These are phyloP conservation scores for Botrytis elliptica DNA, from an alignment of 2,329 filamentous ascomycete genomes.

Conservation along the genomic window DNA sequence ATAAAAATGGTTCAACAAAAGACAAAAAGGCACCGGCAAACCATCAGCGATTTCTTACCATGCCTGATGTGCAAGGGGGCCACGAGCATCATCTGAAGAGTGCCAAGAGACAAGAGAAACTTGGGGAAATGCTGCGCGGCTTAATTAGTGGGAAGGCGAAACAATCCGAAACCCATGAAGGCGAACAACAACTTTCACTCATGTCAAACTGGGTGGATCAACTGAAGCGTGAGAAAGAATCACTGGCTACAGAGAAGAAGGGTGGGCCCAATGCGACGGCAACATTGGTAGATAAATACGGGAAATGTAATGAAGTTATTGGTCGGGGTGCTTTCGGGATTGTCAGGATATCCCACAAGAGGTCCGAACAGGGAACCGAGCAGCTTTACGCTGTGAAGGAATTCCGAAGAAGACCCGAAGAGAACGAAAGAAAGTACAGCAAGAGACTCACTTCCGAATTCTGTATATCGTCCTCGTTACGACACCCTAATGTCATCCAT, in stretches of 20 bases:
- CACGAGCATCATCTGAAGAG: conserved; percentile 90
- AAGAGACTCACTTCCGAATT: conserved; percentile 97
- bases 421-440: conserved; percentile 96
- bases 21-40: conserved; percentile 35
- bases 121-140: conserved; percentile 86
- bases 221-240: conserved; percentile 82
- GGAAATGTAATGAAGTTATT: conserved; percentile 96
- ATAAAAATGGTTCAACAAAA: conserved; percentile 25
- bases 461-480: conserved; percentile 94
- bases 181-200: conserved; percentile 81
- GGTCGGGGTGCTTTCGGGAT: conserved; percentile 96
- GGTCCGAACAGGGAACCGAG: conserved; percentile 77
- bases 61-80: conserved; percentile 58
- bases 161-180: conserved; percentile 60
- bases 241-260: conserved; percentile 72
- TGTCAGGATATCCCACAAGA: conserved; percentile 95
- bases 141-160: conserved; percentile 80
- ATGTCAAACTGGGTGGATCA: conserved; percentile 97
- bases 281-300: conserved; percentile 92
- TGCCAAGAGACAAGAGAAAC: conserved; percentile 88
- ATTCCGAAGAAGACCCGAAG: conserved; percentile 89
- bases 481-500: conserved; percentile 97
- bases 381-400: conserved; percentile 98
- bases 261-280: conserved; percentile 70
- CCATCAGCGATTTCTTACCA: conserved; percentile 51